Base-by-base conservation (phyloP, 192 early-diverging fungal genomes). In the Backusella morwellensis region DNA sequence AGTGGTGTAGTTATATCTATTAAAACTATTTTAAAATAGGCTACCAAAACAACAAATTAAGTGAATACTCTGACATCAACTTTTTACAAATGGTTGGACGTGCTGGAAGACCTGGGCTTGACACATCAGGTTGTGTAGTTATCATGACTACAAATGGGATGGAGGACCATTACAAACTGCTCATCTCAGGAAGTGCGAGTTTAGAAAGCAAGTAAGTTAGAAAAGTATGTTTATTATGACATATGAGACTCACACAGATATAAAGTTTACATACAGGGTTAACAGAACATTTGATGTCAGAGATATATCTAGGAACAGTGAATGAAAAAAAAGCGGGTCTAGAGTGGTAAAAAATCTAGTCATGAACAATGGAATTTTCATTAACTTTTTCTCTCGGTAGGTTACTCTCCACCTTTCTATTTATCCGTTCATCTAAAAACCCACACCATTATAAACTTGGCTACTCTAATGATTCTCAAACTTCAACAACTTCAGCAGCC, bases 1-100 rank as follows among this genome's bases (percentile, higher is more conserved):
- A 38, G 6, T 19, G 4, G 2, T 14, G 56, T 26, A 23, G 40
- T 17, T 38, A 15, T 17, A 54, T 0, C n/a, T 47, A 36, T 36
- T 50, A 11, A 6, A 69, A 23, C 26, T 42, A 23, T 70, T 66
- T 34, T 32, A 32, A 41, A 54, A 54, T 68, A 76, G 85, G 80
- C 26, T 94, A 89, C 59, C 71, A 78, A 32, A 82, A 86, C 23
- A 81, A 78, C 2, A 75, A 75, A 19, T 85, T 83, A 52, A 54
- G 35, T 5, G 86, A 89, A 71, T 91, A 91, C 68, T 86, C 85
- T 12, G 90, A 94, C 69, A 66, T 93, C n/a, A 92, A 93, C 66
- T 67, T 95, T 12, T 75, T 91, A 59, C 93, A 95, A 82, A 94
- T 94, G 92, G 87, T 95, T 34, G 93, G 93, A 0, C 85, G 93